phyloP scores from a whole-genome alignment of 1,284 basidiomycete species.

The Chondrostereum purpureum region DNA sequence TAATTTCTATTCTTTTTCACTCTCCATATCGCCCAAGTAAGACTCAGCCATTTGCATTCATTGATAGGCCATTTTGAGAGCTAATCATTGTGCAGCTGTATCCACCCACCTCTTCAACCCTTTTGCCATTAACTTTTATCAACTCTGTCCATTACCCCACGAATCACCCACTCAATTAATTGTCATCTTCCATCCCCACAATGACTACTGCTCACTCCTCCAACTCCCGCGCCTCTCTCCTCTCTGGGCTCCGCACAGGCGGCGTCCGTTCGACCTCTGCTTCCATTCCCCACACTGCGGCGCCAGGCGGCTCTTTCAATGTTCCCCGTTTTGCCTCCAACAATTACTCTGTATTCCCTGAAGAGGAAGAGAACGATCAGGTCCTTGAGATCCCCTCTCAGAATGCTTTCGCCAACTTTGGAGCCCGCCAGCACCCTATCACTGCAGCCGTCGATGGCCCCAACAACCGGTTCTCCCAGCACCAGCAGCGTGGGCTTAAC shows the following conservation, averaged over 20 bases:
- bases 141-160: slow-evolving; percentile 26
- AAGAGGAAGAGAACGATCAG: slow-evolving; percentile 51
- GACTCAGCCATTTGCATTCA: slow-evolving; percentile 9
- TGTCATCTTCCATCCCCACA: slow-evolving; percentile 28
- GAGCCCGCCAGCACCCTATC: slow-evolving; percentile 43
- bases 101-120: slow-evolving; percentile 23
- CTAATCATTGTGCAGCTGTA: slow-evolving; percentile 21
- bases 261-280: slow-evolving; percentile 69
- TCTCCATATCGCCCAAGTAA: slow-evolving; percentile 15
- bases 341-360: slow-evolving; percentile 33
- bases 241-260: slow-evolving; percentile 78
- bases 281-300: slow-evolving; percentile 61
- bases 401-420: slow-evolving; percentile 31
- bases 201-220: slow-evolving; percentile 54
- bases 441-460: slow-evolving; percentile 65
- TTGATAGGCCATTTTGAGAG: slow-evolving; percentile 15
- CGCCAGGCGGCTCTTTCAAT: slow-evolving; percentile 56
- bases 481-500: slow-evolving; percentile 51
- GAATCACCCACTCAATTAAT: slow-evolving; percentile 21
- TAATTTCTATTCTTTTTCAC: slow-evolving; percentile 23
- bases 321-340: slow-evolving; percentile 44
- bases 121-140: slow-evolving; percentile 14
- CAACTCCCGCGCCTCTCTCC: slow-evolving; percentile 72
- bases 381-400: slow-evolving; percentile 46
- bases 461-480: slow-evolving; percentile 57